phyloP scores from a whole-genome alignment of 2,329 filamentous ascomycete genomes.

The Lachnellula hyalina region DNA sequence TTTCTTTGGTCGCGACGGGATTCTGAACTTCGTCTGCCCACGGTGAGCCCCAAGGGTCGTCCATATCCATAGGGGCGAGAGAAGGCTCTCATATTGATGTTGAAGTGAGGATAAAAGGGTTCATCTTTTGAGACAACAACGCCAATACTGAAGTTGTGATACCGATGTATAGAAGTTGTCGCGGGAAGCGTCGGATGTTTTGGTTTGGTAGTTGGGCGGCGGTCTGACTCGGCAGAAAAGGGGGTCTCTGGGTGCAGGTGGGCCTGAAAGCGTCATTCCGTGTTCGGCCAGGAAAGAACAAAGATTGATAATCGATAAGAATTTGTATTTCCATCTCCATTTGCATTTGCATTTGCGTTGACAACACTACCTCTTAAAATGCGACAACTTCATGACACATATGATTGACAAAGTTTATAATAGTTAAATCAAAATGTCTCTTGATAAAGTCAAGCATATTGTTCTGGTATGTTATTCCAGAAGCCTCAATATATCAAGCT shows the following conservation, averaged over 20 bases:
- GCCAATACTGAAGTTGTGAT: constrained; percentile 4
- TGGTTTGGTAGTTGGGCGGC: too few relatives aligned
- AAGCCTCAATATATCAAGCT: constrained; percentile 3
- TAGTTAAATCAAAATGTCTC: constrained; percentile 48
- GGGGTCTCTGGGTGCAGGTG: neutral
- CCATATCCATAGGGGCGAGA: constrained; percentile 28
- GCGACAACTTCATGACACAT: constrained; percentile 10
- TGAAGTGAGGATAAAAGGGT: neutral
- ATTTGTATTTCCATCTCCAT: constrained; percentile 1
- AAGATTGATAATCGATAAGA: constrained; percentile 30
- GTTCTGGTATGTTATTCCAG: constrained; percentile 53
- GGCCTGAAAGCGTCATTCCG: constrained; percentile 8
- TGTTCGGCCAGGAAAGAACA: constrained; percentile 2
- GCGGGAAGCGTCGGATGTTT: constrained; percentile 5
- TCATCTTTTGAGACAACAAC: neutral
- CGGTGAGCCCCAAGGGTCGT: constrained; percentile 36
- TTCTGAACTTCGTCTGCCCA: constrained; percentile 32
- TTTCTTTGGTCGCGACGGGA: constrained; percentile 10
- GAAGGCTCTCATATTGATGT: constrained; percentile 29
- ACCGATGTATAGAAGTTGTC: constrained; percentile 2
- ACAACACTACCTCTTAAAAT: constrained; percentile 3
- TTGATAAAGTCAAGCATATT: constrained; percentile 69
- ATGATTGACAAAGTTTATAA: constrained; percentile 1
- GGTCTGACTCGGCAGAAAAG: constrained; percentile 1
- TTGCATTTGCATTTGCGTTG: neutral